Evolutionary conservation across 345 rosid species (phyloP).

Genomic region (Eucalyptus polyanthemos): DNA sequence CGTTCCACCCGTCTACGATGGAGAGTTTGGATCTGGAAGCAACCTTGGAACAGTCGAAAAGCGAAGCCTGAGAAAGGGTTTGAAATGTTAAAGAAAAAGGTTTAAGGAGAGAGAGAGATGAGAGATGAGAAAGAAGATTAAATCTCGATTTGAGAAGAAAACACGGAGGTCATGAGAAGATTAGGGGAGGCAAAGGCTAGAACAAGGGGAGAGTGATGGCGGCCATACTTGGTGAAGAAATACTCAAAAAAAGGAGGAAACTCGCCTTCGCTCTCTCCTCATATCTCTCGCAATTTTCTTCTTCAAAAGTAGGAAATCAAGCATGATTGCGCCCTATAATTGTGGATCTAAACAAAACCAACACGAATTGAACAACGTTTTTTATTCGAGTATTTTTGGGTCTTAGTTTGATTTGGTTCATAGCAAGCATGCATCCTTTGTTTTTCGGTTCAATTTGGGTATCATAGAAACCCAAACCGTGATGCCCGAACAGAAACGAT

Average conservation of each 20-base stretch:
- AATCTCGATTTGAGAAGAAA: background rate
- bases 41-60: background rate
- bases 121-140: background rate
- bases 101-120: background rate
- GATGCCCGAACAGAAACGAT: too few relatives aligned
- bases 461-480: too few relatives aligned
- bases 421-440: background rate
- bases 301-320: background rate
- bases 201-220: background rate
- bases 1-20: background rate
- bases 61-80: background rate
- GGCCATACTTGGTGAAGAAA: background rate
- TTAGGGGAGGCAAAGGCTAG: background rate
- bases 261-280: background rate
- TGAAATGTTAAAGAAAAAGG: background rate
- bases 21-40: background rate
- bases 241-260: background rate
- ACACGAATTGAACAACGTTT: too few relatives aligned
- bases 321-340: background rate
- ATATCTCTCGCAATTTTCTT: background rate
- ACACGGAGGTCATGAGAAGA: background rate
- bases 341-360: background rate
- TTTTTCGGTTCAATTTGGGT: too few relatives aligned
- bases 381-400: background rate
- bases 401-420: background rate